Conservation (phyloP, 73 alveolate genomes). For the Blepharisma japonicum region DNA sequence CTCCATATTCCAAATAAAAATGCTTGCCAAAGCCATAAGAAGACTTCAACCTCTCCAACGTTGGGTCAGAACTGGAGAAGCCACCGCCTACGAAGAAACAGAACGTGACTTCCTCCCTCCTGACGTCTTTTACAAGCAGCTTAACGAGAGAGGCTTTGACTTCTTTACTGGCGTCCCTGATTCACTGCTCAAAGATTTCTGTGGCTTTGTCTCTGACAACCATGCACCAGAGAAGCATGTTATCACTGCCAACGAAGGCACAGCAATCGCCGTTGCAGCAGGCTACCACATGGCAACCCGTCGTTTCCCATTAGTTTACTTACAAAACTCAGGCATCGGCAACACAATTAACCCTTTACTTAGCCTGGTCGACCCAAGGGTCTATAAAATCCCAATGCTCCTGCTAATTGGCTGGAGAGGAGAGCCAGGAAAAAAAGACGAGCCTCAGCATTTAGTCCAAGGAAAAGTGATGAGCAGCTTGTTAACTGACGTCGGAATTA, state of each 20-base stretch:
- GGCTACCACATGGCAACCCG: constrained; percentile 89
- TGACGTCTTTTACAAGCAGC: constrained; percentile 41
- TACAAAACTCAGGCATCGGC: constrained; percentile 92
- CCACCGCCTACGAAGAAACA: background rate
- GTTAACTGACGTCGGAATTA: constrained; percentile 73
- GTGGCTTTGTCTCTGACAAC: constrained; percentile 42
- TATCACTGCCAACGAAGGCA: constrained; percentile 92
- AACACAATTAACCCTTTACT: constrained; percentile 85
- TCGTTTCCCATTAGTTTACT: constrained; percentile 78
- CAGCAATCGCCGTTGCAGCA: constrained; percentile 87
- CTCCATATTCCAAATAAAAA: no score
- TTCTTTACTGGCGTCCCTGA: constrained; percentile 96
- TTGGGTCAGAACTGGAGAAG: background rate
- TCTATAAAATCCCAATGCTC: constrained; percentile 85
- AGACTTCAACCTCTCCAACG: no score
- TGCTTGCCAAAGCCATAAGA: no score
- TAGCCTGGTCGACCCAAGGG: constrained; percentile 77
- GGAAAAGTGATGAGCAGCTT: constrained; percentile 78
- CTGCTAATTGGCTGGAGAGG: constrained; percentile 96
- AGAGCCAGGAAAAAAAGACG: constrained; percentile 92
- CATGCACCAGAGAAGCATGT: constrained; percentile 64
- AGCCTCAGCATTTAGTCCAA: constrained; percentile 88
- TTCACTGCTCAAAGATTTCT: constrained; percentile 77
- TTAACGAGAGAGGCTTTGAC: constrained; percentile 57
- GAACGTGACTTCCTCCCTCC: constrained; percentile 58